A percentile compares a stretch with the other conserved stretches of the same genome.
Conservation (phyloP, 805 yeast genomes). For the Metschnikowia arizonensis region DNA sequence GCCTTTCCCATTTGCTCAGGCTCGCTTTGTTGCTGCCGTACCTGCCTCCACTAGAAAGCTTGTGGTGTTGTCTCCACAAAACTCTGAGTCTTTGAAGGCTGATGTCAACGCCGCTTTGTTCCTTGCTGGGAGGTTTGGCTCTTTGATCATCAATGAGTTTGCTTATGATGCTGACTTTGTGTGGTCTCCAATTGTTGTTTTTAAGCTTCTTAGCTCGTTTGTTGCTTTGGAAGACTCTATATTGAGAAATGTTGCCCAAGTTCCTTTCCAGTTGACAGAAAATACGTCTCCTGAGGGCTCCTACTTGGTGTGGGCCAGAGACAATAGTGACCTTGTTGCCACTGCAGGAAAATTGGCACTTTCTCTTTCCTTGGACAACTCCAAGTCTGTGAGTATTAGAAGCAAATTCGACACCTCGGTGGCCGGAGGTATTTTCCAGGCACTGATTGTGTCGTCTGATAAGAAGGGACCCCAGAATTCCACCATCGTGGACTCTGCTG, state of each 20-base stretch:
- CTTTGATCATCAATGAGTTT: constrained; percentile 46
- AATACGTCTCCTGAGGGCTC: constrained; percentile 42
- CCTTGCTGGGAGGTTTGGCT: constrained; percentile 41
- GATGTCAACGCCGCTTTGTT: constrained; percentile 73
- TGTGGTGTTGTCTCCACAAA: constrained; percentile 61
- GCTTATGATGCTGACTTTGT: constrained; percentile 47
- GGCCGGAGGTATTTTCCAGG: constrained; percentile 71
- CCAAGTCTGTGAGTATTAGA: constrained; percentile 50
- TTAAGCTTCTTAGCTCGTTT: constrained; percentile 46
- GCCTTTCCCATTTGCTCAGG: constrained; percentile 73
- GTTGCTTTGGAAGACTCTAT: constrained; percentile 29
- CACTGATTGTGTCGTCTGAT: constrained; percentile 47
- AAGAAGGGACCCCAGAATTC: constrained; percentile 7
- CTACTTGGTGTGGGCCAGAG: constrained; percentile 64
- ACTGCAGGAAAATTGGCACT: constrained; percentile 66
- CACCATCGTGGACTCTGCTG: constrained; percentile 51
- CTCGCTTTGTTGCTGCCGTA: constrained; percentile 53
- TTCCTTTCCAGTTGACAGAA: constrained; percentile 25
- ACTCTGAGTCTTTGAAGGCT: constrained; percentile 50
- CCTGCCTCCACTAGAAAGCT: constrained; percentile 57
- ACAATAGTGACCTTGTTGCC: constrained; percentile 50
- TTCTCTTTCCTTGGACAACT: constrained; percentile 60
- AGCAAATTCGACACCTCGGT: constrained; percentile 67
- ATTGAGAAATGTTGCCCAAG: constrained; percentile 14
- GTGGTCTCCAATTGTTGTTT: constrained; percentile 54